These are phyloP conservation scores for Geranium incanum DNA, from an alignment of 441 rosid species.

Conservation along the genomic window DNA sequence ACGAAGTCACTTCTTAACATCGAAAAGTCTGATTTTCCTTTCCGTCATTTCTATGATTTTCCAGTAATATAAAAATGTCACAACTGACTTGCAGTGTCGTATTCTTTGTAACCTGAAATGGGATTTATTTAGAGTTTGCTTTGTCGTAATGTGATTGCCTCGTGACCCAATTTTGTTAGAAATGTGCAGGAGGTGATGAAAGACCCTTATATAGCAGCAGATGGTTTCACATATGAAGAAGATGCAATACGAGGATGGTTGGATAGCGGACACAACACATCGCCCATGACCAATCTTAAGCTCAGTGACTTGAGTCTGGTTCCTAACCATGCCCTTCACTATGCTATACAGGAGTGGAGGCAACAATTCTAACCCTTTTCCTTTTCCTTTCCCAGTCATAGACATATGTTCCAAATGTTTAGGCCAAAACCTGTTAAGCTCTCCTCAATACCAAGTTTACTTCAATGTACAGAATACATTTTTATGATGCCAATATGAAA, in stretches of 20 bases:
- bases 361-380: constrained; percentile 30
- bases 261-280: constrained; percentile 60
- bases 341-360: constrained; percentile 77
- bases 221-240: constrained; percentile 85
- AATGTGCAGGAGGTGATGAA: constrained; percentile 65
- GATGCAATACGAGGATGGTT: constrained; percentile 88
- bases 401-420: background rate
- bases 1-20: background rate
- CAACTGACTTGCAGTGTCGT: background rate
- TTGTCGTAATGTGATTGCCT: background rate
- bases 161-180: constrained; percentile 5
- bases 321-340: constrained; percentile 74
- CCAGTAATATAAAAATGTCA: too few relatives aligned
- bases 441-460: constrained; percentile 18
- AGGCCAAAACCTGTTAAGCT: background rate
- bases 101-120: background rate
- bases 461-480: background rate
- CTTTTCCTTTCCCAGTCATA: background rate
- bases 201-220: constrained; percentile 85
- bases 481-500: background rate
- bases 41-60: too few relatives aligned
- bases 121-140: background rate
- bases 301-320: constrained; percentile 60
- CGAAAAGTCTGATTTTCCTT: background rate
- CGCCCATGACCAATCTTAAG: constrained; percentile 88